Percentiles rank a stretch among this genome's conserved stretches.
phyloP scores from a whole-genome alignment of 78 protist genomes.

The Dictyostelium capitatum region DNA sequence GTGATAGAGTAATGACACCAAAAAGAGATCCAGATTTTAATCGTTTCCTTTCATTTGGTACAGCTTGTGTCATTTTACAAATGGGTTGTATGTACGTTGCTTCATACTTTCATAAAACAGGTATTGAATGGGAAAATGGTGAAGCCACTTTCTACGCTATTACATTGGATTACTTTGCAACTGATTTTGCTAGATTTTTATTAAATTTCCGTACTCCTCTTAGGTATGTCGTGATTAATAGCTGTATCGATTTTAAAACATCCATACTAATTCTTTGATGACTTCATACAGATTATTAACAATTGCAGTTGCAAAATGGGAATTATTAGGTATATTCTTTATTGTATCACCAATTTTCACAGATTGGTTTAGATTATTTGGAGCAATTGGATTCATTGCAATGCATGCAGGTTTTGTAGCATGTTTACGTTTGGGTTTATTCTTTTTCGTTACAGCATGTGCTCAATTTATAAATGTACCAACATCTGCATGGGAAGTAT shows the following conservation, averaged over 20 bases:
- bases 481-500: slow-evolving; percentile 47
- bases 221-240: no score
- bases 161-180: slow-evolving; percentile 35
- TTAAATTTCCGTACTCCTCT: slow-evolving; percentile 22
- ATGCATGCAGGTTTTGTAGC: slow-evolving; percentile 56
- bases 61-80: slow-evolving; percentile 26
- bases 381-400: slow-evolving; percentile 55
- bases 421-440: slow-evolving; percentile 51
- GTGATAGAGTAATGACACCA: not conserved
- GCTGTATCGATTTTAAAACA: no score
- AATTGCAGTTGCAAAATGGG: slow-evolving; percentile 75
- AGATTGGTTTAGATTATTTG: slow-evolving; percentile 45
- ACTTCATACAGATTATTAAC: slow-evolving; percentile 51
- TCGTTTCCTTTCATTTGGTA: slow-evolving; percentile 54
- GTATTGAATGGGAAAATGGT: slow-evolving; percentile 71
- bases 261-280: no score
- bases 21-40: slow-evolving; percentile 13
- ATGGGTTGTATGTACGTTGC: slow-evolving; percentile 68
- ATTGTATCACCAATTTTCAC: slow-evolving; percentile 37
- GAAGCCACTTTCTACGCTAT: slow-evolving; percentile 73
- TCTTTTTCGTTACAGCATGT: slow-evolving; percentile 68
- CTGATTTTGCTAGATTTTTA: slow-evolving; percentile 43
- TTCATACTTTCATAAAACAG: slow-evolving; percentile 55
- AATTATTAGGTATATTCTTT: slow-evolving; percentile 41
- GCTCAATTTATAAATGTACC: slow-evolving; percentile 45